phyloP scores from a whole-genome alignment of 352 stramenopile genomes.

The Globisporangium middletonii region DNA sequence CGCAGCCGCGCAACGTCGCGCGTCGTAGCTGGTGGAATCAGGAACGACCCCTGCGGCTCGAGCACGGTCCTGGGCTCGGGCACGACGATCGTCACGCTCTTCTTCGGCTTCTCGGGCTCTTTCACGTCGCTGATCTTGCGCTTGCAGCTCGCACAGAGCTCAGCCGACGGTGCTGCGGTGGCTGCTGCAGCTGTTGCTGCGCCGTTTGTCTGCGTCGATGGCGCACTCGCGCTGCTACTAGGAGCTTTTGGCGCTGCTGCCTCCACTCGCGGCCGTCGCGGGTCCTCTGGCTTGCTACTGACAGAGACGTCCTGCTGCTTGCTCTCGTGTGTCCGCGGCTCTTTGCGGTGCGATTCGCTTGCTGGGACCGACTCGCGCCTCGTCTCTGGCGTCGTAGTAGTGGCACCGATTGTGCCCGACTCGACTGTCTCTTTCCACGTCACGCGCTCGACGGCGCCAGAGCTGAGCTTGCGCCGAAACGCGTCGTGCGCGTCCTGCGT shows the following conservation, averaged over 20 bases:
- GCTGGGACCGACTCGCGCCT: constrained; percentile 7
- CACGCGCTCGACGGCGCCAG: constrained; percentile 66
- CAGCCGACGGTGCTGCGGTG: background rate
- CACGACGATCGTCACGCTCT: constrained; percentile 17
- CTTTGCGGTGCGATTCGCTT: constrained; percentile 14
- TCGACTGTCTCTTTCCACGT: constrained; percentile 58
- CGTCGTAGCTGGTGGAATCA: constrained; percentile 29
- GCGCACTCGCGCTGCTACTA: background rate
- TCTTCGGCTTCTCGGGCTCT: constrained; percentile 20
- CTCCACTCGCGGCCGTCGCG: background rate
- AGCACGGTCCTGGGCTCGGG: constrained; percentile 1
- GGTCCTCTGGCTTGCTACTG: background rate
- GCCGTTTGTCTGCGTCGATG: too few relatives aligned
- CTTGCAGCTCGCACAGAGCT: constrained; percentile 55
- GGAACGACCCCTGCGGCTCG: constrained; percentile 28
- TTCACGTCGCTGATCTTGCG: constrained; percentile 47
- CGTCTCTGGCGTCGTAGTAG: constrained; percentile 5
- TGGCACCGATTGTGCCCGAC: background rate
- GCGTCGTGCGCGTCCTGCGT: constrained; percentile 55
- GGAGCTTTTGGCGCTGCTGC: background rate
- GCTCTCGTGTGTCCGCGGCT: constrained; percentile 5
- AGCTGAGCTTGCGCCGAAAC: constrained; percentile 62
- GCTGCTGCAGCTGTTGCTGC: background rate
- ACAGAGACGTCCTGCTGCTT: background rate
- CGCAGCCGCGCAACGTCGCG: constrained; percentile 52